Evolutionary conservation across 805 yeast genomes (phyloP), one percentile per base, ranked within the genome.

Genomic region (Candida peoriensis): DNA sequence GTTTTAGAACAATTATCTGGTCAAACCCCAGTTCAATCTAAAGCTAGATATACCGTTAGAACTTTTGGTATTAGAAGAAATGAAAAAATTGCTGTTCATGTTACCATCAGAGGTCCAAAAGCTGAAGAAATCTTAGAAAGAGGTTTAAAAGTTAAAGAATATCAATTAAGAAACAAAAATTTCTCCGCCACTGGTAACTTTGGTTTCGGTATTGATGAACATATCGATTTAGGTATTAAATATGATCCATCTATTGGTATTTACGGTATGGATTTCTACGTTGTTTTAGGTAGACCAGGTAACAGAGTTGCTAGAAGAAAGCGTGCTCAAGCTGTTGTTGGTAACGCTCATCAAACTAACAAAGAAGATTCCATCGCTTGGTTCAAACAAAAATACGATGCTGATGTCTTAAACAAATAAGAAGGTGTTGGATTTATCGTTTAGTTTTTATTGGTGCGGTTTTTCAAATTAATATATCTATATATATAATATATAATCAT

Each of bases 251-350:
- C 85, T 66, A 93, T 93, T 64, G 97, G 97, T 71, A 93, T 93
- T 70, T 93, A 90, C 93, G 98, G 98, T 82, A 93, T 84, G 94
- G 98, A 93, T 76, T 93, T 93, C 87, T 93, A 89, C 89, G 88
- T 93, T 66, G 96, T 90, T 66, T 76, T 93, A 77, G 97, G 96
- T 71, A 90, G 98, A 78, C 93, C 96, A 67, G 98, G 98, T 76
- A 82, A 79, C 78, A 86, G 98, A 78, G 85, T 93, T 60, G 79
- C 97, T 64, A 90, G 97, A 81, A 84, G 93, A 83, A 93, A 93
- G 95, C 86, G 95, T 78, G 75, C 84, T 66, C 76, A 79, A 66
- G 75, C 87, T 61, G 74, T 71, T 58, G 76, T 93, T 58, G 98
- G 98, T 74, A 80, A 83, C 81, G 61, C 76, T 63, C 98, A 93